Evolutionary conservation across 371 early-diverging fungal genomes (phyloP).

Genomic region (Cokeromyces recurvatus): DNA sequence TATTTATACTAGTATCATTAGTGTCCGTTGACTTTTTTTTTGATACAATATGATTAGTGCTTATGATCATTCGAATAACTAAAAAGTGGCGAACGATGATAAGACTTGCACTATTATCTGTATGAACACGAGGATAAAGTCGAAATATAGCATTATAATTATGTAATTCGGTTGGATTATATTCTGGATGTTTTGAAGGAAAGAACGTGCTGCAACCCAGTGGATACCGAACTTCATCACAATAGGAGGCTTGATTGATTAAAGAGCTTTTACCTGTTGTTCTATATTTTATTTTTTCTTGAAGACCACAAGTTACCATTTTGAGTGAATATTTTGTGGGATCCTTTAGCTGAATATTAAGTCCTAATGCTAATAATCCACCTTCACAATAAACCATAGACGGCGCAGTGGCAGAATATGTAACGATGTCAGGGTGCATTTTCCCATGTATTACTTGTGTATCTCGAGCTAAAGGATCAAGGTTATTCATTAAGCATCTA

Average conservation of each 20-base stretch:
- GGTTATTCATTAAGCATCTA: conserved; percentile 12
- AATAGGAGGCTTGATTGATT: conserved; percentile 4
- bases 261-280: conserved; percentile 18
- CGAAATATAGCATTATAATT: conserved; percentile 19
- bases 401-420: conserved; percentile 19
- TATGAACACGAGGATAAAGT: conserved; percentile 16
- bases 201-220: conserved; percentile 15
- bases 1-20: too few relatives aligned
- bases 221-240: conserved; percentile 5
- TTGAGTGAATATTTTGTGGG: conserved; percentile 5
- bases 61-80: conserved; percentile 7
- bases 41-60: too few relatives aligned
- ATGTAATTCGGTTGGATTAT: conserved; percentile 9
- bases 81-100: conserved; percentile 11
- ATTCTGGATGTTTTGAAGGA: conserved; percentile 13
- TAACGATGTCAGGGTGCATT: conserved; percentile 4
- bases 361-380: conserved; percentile 10
- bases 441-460: conserved; percentile 4
- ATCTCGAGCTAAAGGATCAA: not conserved
- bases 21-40: too few relatives aligned
- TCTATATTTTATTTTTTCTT: conserved; percentile 14
- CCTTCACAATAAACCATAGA: conserved; percentile 23
- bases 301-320: conserved; percentile 16
- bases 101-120: conserved; percentile 13
- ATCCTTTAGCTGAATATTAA: conserved; percentile 10